A percentile compares a stretch with the other conserved stretches of the same genome.
phyloP scores from a whole-genome alignment of 2,329 filamentous ascomycete genomes.

The Chrysosporium queenslandicum region DNA sequence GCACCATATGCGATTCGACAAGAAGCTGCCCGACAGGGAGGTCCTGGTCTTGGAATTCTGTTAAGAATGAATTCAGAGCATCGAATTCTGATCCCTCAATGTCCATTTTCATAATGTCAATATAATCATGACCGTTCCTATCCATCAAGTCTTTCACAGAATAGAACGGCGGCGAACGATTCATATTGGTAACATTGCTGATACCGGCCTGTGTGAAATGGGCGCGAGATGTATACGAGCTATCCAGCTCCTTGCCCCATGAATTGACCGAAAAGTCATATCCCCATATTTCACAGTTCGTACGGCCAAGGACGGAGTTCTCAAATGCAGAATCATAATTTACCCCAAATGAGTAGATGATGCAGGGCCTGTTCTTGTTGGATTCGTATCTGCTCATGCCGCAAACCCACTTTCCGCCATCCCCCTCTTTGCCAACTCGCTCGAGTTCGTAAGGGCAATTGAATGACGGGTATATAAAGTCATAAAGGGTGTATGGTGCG shows the following conservation, averaged over 20 bases:
- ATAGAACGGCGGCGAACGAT: slow-evolving; percentile 17
- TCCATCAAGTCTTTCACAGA: slow-evolving; percentile 12
- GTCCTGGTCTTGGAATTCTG: slow-evolving; percentile 2
- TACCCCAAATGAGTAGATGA: slow-evolving; percentile 36
- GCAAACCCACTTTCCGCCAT: slow-evolving; percentile 39
- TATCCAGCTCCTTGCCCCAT: slow-evolving; percentile 26
- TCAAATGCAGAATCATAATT: slow-evolving; percentile 30
- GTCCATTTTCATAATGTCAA: slow-evolving; percentile 16
- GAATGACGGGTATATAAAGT: slow-evolving; percentile 34
- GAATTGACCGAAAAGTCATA: slow-evolving; percentile 33
- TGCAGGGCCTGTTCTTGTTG: slow-evolving; percentile 20
- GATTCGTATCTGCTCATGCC: slow-evolving; percentile 33
- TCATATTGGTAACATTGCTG: slow-evolving; percentile 1
- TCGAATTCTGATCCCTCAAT: slow-evolving; percentile 15
- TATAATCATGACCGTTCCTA: slow-evolving; percentile 14
- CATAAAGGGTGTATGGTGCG: slow-evolving; percentile 26
- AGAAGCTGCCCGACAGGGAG: slow-evolving; percentile 10
- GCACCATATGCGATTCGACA: slow-evolving; percentile 7
- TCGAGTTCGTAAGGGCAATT: slow-evolving; percentile 36
- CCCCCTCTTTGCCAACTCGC: slow-evolving; percentile 32
- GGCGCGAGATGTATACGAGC: slow-evolving; percentile 14
- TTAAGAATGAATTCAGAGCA: slow-evolving; percentile 10
- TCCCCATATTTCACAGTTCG: slow-evolving; percentile 32
- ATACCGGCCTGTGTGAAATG: slow-evolving; percentile 17
- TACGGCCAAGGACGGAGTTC: slow-evolving; percentile 31